Percentiles rank a stretch among this genome's conserved stretches.
phyloP scores from a whole-genome alignment of 345 rosid genomes.

The Kandelia obovata region DNA sequence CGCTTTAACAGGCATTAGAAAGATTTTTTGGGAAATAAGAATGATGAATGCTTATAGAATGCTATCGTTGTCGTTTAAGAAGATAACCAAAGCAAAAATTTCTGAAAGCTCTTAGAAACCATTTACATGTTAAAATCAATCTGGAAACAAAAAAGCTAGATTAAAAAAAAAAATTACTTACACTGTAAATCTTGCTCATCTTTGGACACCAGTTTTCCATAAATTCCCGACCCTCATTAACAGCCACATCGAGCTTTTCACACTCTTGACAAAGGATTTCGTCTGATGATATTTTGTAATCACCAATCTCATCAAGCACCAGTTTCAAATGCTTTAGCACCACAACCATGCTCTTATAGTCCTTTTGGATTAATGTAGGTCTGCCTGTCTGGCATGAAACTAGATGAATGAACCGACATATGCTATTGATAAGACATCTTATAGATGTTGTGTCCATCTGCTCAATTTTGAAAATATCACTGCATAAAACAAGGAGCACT shows the following conservation, averaged over 20 bases:
- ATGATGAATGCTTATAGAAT: not conserved
- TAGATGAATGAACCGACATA: constrained; percentile 78
- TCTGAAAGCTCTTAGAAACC: not conserved
- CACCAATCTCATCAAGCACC: constrained; percentile 71
- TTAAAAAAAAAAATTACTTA: constrained; percentile 30
- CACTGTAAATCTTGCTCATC: constrained; percentile 75
- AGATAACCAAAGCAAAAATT: not conserved
- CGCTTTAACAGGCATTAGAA: not conserved
- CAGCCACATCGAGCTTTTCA: constrained; percentile 65
- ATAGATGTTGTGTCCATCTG: constrained; percentile 61
- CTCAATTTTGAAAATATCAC: constrained; percentile 31
- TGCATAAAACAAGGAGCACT: not conserved
- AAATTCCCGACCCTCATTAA: constrained; percentile 74
- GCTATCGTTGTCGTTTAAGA: not conserved
- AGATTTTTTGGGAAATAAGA: not conserved
- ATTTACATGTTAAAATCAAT: constrained; percentile 1
- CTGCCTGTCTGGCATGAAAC: constrained; percentile 72
- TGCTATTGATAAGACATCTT: constrained; percentile 73
- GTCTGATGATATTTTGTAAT: constrained; percentile 46
- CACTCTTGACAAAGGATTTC: constrained; percentile 52
- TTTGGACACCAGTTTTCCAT: constrained; percentile 71
- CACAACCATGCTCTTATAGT: constrained; percentile 47
- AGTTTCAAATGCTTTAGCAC: constrained; percentile 73
- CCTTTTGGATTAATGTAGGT: constrained; percentile 47
- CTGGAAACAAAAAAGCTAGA: not conserved